phyloP scores from a whole-genome alignment of 768 basidiomycete species.

The Suillus weaverae region DNA sequence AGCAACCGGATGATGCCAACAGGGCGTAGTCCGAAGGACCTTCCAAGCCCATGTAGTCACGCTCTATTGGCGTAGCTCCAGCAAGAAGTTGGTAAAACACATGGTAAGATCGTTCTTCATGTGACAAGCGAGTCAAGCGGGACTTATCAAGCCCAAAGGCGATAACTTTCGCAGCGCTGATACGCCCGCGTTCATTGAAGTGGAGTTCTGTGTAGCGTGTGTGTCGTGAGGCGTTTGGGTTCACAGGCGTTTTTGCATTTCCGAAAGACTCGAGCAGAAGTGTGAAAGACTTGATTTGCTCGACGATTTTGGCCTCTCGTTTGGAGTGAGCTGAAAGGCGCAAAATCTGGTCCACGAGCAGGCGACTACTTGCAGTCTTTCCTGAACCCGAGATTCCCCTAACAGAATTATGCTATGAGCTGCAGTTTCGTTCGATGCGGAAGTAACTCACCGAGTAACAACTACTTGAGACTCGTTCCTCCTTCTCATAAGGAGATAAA shows the following conservation, averaged over 20 bases:
- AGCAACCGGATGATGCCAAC: constrained; percentile 59
- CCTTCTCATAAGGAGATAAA: constrained; percentile 60
- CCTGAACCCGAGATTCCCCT: constrained; percentile 70
- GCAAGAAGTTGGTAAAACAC: constrained; percentile 67
- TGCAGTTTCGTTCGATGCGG: constrained; percentile 6
- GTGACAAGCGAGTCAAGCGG: constrained; percentile 48
- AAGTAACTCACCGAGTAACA: constrained; percentile 50
- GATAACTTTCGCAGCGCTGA: constrained; percentile 56
- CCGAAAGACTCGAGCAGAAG: constrained; percentile 65
- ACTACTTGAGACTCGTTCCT: constrained; percentile 54
- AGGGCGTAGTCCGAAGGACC: constrained; percentile 60
- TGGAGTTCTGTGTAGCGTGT: constrained; percentile 61
- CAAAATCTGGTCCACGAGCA: constrained; percentile 59
- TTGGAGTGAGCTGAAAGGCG: constrained; percentile 61
- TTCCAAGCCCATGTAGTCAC: constrained; percentile 53
- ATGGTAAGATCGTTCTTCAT: constrained; percentile 66
- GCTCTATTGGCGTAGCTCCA: constrained; percentile 54
- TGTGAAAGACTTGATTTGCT: constrained; percentile 55
- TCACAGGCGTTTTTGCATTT: constrained; percentile 61
- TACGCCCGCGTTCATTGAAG: constrained; percentile 56
- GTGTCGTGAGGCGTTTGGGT: constrained; percentile 64
- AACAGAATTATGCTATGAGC: constrained; percentile 17
- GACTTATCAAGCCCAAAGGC: constrained; percentile 67
- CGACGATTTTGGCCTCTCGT: constrained; percentile 49
- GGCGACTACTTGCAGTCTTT: constrained; percentile 50